phyloP scores from a whole-genome alignment of 2,329 filamentous ascomycete species.

The Apiospora sp. region DNA sequence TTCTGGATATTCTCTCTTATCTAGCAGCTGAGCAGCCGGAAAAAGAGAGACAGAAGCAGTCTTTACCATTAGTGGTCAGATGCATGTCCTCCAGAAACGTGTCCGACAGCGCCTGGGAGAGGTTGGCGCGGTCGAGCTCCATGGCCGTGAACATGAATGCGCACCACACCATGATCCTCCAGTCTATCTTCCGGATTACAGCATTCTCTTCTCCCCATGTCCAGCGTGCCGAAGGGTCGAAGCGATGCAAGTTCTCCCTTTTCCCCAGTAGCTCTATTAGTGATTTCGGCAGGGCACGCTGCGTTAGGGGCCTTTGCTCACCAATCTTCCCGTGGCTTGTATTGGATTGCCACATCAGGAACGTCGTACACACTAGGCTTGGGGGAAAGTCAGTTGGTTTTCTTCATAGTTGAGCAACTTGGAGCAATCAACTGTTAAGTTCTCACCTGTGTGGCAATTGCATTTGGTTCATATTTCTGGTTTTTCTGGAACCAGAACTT shows the following conservation, averaged over 20 bases:
- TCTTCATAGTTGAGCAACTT: background rate
- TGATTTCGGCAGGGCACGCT: background rate
- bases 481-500: slow-evolving; percentile 45
- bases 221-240: slow-evolving; percentile 62
- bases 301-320: slow-evolving; percentile 23
- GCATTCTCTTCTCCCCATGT: slow-evolving; percentile 59
- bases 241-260: slow-evolving; percentile 62
- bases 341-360: slow-evolving; percentile 49
- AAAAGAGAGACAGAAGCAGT: too few relatives aligned
- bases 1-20: too few relatives aligned
- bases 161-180: slow-evolving; percentile 45
- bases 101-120: slow-evolving; percentile 65
- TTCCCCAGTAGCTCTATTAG: background rate
- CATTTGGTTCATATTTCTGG: slow-evolving; percentile 35
- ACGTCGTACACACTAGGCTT: slow-evolving; percentile 56
- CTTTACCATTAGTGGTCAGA: slow-evolving; percentile 52
- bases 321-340: slow-evolving; percentile 42
- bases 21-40: too few relatives aligned
- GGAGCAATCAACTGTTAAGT: background rate
- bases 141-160: slow-evolving; percentile 69
- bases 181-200: slow-evolving; percentile 57
- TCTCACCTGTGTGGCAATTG: slow-evolving; percentile 40
- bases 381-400: background rate
- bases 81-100: slow-evolving; percentile 65
- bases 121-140: slow-evolving; percentile 67